Evolutionary conservation across 768 basidiomycete species (phyloP), one percentile per base, ranked within the genome.

Genomic region (Boletus edulis): DNA sequence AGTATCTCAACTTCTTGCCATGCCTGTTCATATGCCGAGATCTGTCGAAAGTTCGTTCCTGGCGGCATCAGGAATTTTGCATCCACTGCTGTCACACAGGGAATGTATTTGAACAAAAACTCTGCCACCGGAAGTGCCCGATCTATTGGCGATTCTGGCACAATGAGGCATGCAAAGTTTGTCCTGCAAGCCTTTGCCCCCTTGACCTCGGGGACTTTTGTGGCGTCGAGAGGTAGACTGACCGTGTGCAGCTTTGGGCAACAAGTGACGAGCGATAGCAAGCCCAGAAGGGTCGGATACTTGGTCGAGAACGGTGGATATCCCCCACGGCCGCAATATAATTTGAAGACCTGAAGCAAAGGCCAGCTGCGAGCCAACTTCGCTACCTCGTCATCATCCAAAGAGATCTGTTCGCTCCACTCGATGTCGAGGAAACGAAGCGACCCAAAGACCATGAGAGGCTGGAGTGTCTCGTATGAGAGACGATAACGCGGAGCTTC

Each of bases 131-230:
- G 51, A 20, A 24, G 27, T 1, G 57, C 46, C n/a, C 52, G 11
- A 6, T 46, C 37, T 31, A 64, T 54, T 0, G 62, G 62, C 1
- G 62, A 60, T 48, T 63, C 61, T 3, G 50, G 41, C n/a, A 51
- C 20, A 0, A 24, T 24, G 47, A 60, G 40, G 3, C 4, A 20
- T 2, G 9, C 13, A 29, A 62, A 49, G 8, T 38, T 2, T 5
- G 51, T 52, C 14, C 48, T 14, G 9, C 40, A 34, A 5, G 46
- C 17, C 5, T 41, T 29, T 22, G 34, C 17, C 2, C 43, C 53
- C 14, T 49, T 7, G 20, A 37, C 24, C 38, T 18, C 29, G 17
- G 59, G 62, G 5, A 64, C 42, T 5, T 61, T 4, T 37, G 49
- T 49, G 10, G 59, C 62, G 15, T 64, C 63, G 17, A 64, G 34